Evolutionary conservation across 257 asterid genomes (phyloP).

Genomic region (Agastache rugosa): DNA sequence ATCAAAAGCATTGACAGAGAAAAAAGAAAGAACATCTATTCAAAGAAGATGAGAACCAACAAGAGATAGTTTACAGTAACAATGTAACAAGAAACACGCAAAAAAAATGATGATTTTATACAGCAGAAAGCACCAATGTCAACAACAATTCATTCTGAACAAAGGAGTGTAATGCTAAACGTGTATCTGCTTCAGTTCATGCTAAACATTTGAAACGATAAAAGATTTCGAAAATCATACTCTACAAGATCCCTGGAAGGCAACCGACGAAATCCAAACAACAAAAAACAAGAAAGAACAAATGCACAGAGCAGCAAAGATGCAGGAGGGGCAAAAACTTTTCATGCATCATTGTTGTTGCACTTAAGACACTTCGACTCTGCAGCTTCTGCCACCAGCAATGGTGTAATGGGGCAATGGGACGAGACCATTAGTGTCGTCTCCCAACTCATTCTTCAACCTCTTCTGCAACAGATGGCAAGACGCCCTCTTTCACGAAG

Average conservation of each 20-base stretch:
- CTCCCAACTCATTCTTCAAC: slow-evolving; percentile 48
- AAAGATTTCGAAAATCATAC: slow-evolving; percentile 50
- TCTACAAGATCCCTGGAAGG: slow-evolving; percentile 53
- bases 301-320: slow-evolving; percentile 44
- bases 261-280: slow-evolving; percentile 47
- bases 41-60: background rate
- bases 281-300: slow-evolving; percentile 53
- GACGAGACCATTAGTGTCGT: slow-evolving; percentile 19
- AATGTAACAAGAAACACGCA: slow-evolving; percentile 40
- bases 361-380: background rate
- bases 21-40: background rate
- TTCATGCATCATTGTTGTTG: slow-evolving; percentile 18
- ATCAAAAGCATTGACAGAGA: too few relatives aligned
- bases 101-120: slow-evolving; percentile 45
- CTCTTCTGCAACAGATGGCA: slow-evolving; percentile 70
- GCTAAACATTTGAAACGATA: slow-evolving; percentile 45
- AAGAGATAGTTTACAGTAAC: background rate
- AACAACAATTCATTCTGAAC: slow-evolving; percentile 39
- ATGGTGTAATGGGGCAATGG: background rate
- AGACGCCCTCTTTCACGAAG: slow-evolving; percentile 70
- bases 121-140: slow-evolving; percentile 51
- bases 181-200: slow-evolving; percentile 53
- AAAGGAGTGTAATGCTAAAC: slow-evolving; percentile 33
- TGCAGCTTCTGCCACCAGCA: slow-evolving; percentile 27
- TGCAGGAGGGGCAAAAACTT: slow-evolving; percentile 40